Conservation (phyloP, 768 basidiomycete species). For the Russula vinacea region DNA sequence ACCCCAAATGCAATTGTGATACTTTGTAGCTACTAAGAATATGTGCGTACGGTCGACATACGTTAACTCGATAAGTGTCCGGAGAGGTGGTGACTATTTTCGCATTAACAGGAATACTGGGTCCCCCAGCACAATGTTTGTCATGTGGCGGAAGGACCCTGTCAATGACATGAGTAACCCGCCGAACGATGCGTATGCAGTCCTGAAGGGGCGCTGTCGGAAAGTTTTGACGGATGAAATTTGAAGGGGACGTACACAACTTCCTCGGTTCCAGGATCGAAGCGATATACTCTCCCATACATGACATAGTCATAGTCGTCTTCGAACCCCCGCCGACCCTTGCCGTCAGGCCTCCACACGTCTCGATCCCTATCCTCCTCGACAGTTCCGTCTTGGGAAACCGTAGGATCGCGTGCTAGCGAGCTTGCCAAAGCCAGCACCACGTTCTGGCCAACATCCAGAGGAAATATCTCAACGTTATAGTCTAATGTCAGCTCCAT, state of each 20-base stretch:
- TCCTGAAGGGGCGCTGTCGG: conserved; percentile 48
- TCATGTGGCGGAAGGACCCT: conserved; percentile 89
- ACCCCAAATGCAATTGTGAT: neutral
- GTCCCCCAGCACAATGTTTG: conserved; percentile 88
- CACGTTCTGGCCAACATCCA: conserved; percentile 65
- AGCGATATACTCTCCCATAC: conserved; percentile 99
- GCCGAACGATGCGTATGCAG: conserved; percentile 94
- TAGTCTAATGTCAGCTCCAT: conserved; percentile 95
- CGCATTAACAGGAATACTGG: conserved; percentile 87
- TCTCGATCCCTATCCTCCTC: conserved; percentile 70
- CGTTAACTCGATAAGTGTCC: neutral
- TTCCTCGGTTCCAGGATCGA: conserved; percentile 81
- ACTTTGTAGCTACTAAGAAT: neutral
- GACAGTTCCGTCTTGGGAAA: conserved; percentile 51
- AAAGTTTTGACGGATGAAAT: conserved; percentile 8
- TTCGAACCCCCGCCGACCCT: conserved; percentile 76
- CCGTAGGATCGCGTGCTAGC: conserved; percentile 54
- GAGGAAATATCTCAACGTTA: conserved; percentile 86
- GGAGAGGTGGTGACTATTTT: conserved; percentile 35
- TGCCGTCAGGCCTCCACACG: conserved; percentile 84
- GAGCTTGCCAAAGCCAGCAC: conserved; percentile 85
- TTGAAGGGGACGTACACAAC: conserved; percentile 64
- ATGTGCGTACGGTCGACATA: neutral
- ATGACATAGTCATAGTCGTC: conserved; percentile 99
- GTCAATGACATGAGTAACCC: conserved; percentile 92